phyloP scores from a whole-genome alignment of 2,329 filamentous ascomycete species.

The Aspergillus sp. region DNA sequence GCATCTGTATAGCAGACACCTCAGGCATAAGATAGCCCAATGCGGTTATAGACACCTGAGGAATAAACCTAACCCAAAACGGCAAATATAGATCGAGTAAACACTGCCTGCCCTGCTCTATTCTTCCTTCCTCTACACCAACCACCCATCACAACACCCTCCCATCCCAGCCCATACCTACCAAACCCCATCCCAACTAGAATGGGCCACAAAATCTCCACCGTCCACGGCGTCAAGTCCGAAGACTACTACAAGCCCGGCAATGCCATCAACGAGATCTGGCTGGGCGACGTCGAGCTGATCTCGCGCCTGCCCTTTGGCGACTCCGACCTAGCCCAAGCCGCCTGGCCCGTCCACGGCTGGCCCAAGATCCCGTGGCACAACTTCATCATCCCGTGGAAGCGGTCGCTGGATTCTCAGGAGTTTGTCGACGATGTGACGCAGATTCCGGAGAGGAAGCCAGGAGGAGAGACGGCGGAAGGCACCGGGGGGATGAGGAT shows the following conservation, averaged over 20 bases:
- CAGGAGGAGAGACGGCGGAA: background rate
- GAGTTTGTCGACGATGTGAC: background rate
- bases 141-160: background rate
- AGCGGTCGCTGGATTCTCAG: slow-evolving; percentile 6
- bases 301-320: slow-evolving; percentile 31
- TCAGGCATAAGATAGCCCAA: background rate
- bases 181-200: background rate
- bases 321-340: slow-evolving; percentile 29
- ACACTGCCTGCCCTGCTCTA: background rate
- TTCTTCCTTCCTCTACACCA: slow-evolving; percentile 1
- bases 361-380: slow-evolving; percentile 33
- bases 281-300: slow-evolving; percentile 27
- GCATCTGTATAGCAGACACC: no score
- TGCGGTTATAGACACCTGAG: background rate
- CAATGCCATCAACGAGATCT: slow-evolving; percentile 32
- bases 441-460: background rate
- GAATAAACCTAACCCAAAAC: slow-evolving; percentile 9
- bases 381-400: slow-evolving; percentile 30
- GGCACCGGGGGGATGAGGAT: no score
- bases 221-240: slow-evolving; percentile 24
- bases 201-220: slow-evolving; percentile 30
- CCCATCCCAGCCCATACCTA: background rate
- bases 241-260: slow-evolving; percentile 25
- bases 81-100: background rate
- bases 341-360: slow-evolving; percentile 22